Evolutionary conservation across 805 yeast genomes (phyloP), one percentile per base, ranked within the genome.

Genomic region (Candida insectalens): DNA sequence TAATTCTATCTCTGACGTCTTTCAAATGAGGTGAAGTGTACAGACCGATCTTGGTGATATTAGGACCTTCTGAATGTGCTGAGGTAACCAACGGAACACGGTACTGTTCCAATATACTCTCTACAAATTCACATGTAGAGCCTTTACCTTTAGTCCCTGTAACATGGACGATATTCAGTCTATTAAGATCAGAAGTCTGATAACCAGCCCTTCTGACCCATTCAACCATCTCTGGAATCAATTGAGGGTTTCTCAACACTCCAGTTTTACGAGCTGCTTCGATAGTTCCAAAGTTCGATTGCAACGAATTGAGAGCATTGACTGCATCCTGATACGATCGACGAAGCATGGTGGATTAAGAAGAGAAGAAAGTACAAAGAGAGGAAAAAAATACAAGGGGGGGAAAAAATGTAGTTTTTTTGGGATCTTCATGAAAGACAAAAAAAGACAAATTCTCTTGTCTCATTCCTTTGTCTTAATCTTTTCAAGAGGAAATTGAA

Each of bases 101-200:
- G 47, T 84, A 84, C 50, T 84, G 84, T 6, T 58, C 50, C 40
- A 94, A 57, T 26, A 94, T 84, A 3, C 92, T 75, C 47, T 83
- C 83, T 3, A 87, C 74, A 51, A 92, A 92, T 0, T 98, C 96
- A 57, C 96, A 89, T 0, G 97, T 89, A 1, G 96, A 87, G 1
- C 99, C 99, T 60, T 92, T 92, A 10, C 99, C 99, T 55, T 92
- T 92, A 1, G 99, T 92, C 15, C 99, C 99, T 0, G 99, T 88
- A 25, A 94, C 80, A 51, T 92, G 99, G 27, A 92, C 69, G 3
- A 87, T 68, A 46, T 88, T 88, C 46, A 92, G 55, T 39, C 58
- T 67, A 58, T 88, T 74, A 51, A 84, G 75, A 41, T 83, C 94
- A 3, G 60, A 45, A 2, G 83, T 75, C 21, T 57, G 46, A 46